These are phyloP conservation scores for Penicillium olsonii DNA, from an alignment of 2,329 filamentous ascomycete species.

Conservation along the genomic window DNA sequence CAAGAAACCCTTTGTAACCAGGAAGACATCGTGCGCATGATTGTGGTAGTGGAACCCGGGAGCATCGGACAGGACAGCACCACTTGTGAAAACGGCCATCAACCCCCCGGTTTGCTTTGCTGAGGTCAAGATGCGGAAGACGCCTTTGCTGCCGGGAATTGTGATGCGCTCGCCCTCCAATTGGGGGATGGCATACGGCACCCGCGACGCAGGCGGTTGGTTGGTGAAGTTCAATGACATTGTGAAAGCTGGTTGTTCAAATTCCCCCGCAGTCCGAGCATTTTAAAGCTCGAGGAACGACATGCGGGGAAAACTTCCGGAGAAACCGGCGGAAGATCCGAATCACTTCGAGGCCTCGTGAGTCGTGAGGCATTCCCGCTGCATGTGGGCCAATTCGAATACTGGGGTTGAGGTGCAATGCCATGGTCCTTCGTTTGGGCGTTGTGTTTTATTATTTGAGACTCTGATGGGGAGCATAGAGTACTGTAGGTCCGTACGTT, in stretches of 20 bases:
- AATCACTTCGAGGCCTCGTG: constrained; percentile 4
- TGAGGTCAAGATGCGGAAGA: constrained; percentile 54
- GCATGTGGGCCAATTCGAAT: neutral
- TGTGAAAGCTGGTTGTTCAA: neutral
- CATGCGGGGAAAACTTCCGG: constrained; percentile 18
- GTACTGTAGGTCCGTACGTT: no score
- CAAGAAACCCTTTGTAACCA: constrained; percentile 56
- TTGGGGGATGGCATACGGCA: constrained; percentile 51
- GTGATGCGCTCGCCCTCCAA: constrained; percentile 55
- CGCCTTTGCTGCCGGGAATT: constrained; percentile 55
- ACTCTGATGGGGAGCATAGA: no score
- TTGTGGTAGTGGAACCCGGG: constrained; percentile 59
- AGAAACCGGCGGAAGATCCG: constrained; percentile 26
- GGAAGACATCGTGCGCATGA: constrained; percentile 60
- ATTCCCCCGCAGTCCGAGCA: neutral
- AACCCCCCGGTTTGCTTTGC: constrained; percentile 54
- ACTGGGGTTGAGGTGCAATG: neutral
- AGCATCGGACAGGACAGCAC: constrained; percentile 43
- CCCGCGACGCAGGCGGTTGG: constrained; percentile 41
- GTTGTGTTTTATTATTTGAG: no score
- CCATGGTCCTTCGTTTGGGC: neutral
- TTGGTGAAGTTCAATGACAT: constrained; percentile 29
- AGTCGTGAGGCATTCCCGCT: no score
- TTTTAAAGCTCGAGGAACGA: constrained; percentile 12
- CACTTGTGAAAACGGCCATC: constrained; percentile 55